Percentiles rank a stretch among this genome's conserved stretches.
Conservation (phyloP, 495 filamentous ascomycete genomes). For the Ramalina intermedia region DNA sequence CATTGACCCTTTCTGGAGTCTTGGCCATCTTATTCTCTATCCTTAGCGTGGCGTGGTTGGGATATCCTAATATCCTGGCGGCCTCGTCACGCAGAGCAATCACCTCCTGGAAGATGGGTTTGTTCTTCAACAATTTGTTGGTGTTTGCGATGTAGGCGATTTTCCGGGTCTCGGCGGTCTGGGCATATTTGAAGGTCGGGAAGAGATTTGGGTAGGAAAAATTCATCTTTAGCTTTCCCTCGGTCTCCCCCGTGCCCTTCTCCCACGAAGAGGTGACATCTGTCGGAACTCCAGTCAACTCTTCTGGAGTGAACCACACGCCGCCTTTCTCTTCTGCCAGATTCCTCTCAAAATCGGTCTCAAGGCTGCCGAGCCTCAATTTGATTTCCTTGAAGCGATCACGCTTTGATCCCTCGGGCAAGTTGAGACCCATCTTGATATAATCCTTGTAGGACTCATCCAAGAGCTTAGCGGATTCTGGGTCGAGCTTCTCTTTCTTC, state of each 20-base stretch:
- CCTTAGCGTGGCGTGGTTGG: conserved; percentile 77
- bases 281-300: conserved; percentile 49
- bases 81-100: conserved; percentile 84
- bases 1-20: conserved; percentile 67
- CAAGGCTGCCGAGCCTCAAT: conserved; percentile 49
- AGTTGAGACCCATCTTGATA: conserved; percentile 45
- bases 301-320: conserved; percentile 46
- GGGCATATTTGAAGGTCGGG: conserved; percentile 50
- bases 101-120: conserved; percentile 72
- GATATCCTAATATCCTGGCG: conserved; percentile 80
- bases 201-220: conserved; percentile 62
- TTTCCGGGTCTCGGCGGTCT: conserved; percentile 40
- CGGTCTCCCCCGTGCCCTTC: conserved; percentile 56
- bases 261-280: conserved; percentile 49
- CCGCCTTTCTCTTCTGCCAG: conserved; percentile 56
- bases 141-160: conserved; percentile 47
- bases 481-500: conserved; percentile 44
- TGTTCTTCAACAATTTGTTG: conserved; percentile 80
- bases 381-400: conserved; percentile 62
- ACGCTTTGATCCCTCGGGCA: conserved; percentile 45
- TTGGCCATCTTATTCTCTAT: conserved; percentile 99
- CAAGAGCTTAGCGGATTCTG: conserved; percentile 46
- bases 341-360: conserved; percentile 54
- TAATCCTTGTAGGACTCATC: conserved; percentile 58
- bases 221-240: conserved; percentile 46